Evolutionary conservation across 495 filamentous ascomycete species (phyloP), one percentile per base, ranked within the genome.

Genomic region (Tuber indicum): DNA sequence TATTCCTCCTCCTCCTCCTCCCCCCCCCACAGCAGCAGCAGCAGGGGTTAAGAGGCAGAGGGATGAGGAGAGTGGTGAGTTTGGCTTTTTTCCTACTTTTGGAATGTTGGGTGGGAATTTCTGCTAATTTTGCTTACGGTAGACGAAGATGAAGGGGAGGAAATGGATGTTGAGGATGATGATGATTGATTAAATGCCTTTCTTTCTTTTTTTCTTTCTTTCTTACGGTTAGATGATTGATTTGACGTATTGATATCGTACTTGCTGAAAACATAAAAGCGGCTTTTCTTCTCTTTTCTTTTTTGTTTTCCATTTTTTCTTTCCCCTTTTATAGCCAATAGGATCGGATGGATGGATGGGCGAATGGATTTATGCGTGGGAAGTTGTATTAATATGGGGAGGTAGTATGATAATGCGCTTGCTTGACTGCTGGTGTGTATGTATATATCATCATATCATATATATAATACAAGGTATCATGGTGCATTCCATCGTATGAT

Each of bases 31-130:
- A 2, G 85, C 81, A 32, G 79, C 85, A 44, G 76, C 84, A 83
- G 72, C 82, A 32, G 89, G 88, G 4, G 85, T 87, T 73, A 96
- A 96, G 84, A 88, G 93, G 79, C 86, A 87, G 58, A 89, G 93
- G 75, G 92, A 93, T 72, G 91, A 92, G 58, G 92, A 94, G 76
- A 89, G 88, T 74, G 88, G 88, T 82, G 86, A 82, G 81, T 77
- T 75, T 72, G 66, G 14, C 9, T 36, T 70, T 23, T 21, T 21
- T 43, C 42, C 49, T 32, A 5, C 19, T 45, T 26, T 6, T n/a
- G 36, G 8, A 58, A n/a, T 14, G 42, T 41, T 43, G 4, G 42
- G 39, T 43, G 4, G 42, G 39, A n/a, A n/a, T 46, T 46, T 21
- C n/a, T 36, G 44, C 58, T 77, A 71, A 77, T 41, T 36, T 41